Base-by-base conservation (phyloP, 768 basidiomycete genomes). In the Nidula microcarpa region DNA sequence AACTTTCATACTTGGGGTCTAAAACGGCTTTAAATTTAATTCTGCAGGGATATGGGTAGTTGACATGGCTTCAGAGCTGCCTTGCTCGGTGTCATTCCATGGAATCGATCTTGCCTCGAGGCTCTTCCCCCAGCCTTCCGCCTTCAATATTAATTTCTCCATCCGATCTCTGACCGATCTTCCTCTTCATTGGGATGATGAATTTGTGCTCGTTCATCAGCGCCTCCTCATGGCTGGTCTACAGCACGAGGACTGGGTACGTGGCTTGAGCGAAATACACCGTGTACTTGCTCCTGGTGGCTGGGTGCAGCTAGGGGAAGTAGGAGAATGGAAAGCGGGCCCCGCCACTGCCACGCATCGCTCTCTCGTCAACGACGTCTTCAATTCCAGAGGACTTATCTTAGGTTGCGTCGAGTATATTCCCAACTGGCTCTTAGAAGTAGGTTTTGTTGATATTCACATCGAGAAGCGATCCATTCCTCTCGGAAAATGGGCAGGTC, bases 151-250 rank as follows among this genome's bases (percentile, higher is more conserved):
- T 41, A 50, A 53, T 30, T 58, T 62, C 33, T 56, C 52, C 8
- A 50, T 54, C 33, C 16, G 32, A 13, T 60, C 60, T 14, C 54
- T 59, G 11, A 52, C 50, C 8, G 53, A 54, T 14, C 53, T 61
- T 5, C 58, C 59, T 9, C 30, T 17, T 11, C 53, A 55, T 48
- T 64, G 62, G 62, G 50, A n/a, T 16, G 50, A 54, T 32, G 46
- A 47, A 3, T 64, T 64, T 47, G 49, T 47, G 5, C 56, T 58
- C 30, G 57, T 60, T 16, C 56, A 64, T 49, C 58, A 64, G 43
- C 60, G 62, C 32, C 53, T 64, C n/a, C 49, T 64, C 41, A 51
- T 62, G 14, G 48, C 41, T 16, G 54, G 59, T 43, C 52, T 64
- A 13, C 51, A 53, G 18, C 53, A 54, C 16, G 41, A 53, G 8